A percentile compares a stretch with the other conserved stretches of the same genome.
These are phyloP conservation scores for Tetradesmus lagerheimii DNA, from an alignment of 139 green algal genomes.

Conservation along the genomic window DNA sequence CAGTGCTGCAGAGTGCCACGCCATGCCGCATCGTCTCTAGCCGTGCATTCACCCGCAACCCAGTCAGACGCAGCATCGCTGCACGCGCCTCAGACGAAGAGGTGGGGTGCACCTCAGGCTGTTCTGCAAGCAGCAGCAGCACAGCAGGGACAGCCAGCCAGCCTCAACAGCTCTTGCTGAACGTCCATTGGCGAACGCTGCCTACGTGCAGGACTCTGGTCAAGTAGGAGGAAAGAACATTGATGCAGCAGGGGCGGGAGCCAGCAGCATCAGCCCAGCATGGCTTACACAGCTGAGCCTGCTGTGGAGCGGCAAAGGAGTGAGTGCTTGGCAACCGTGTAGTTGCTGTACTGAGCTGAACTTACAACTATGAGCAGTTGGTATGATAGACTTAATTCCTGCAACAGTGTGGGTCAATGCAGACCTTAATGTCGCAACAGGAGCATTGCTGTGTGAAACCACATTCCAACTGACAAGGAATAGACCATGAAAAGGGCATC, in stretches of 20 bases:
- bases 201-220: neutral
- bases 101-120: neutral
- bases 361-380: neutral
- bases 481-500: too few species aligned
- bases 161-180: neutral
- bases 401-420: neutral
- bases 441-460: too few species aligned
- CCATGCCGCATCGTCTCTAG: neutral
- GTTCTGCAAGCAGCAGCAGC: neutral
- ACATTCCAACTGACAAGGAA: too few species aligned
- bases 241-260: conserved; percentile 83
- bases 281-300: conserved; percentile 94
- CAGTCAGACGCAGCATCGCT: neutral
- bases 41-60: neutral
- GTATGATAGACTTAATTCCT: neutral
- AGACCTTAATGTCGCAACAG: too few species aligned
- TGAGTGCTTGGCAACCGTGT: conserved; percentile 50
- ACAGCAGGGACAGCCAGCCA: neutral
- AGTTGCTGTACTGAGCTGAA: neutral
- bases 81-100: neutral
- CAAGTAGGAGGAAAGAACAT: conserved; percentile 72
- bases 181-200: neutral
- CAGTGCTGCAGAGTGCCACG: neutral
- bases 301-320: conserved; percentile 90
- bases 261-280: conserved; percentile 78